Evolutionary conservation across 2,329 filamentous ascomycete species (phyloP), one percentile per base, ranked within the genome.

Genomic region (Beauveria sp.): DNA sequence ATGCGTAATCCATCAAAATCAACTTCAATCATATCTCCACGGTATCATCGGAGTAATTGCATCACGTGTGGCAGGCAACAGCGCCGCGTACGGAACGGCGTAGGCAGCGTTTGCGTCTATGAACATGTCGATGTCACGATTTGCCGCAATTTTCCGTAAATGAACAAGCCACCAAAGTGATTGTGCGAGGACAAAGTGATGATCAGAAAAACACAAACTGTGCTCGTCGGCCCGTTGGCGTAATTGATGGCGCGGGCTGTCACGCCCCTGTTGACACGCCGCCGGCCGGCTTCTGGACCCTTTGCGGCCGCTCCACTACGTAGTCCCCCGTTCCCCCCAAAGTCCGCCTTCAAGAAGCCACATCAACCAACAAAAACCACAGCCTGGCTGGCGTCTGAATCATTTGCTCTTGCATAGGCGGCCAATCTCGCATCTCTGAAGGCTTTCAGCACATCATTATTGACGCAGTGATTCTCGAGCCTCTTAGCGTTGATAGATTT

Each of bases 311-410:
- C 60, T 62, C 60, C 60, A 57, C 60, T 53, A 42, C 52, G 45
- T 42, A 38, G 38, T 46, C 16, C 28, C 28, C 22, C 46, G 40
- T 45, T 38, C 46, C 55, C 55, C 55, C 55, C 55, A 58, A 61
- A 59, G 56, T 55, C 58, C 58, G 58, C 58, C 34, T 22, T 26
- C 4, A 61, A 61, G 58, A 61, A 61, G 58, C 58, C 58, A 61
- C 51, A 30, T 61, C 54, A 62, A 57, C 60, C 60, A 62, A 62
- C 60, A 62, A 61, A 61, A 61, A 52, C 22, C 38, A 34, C 34
- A 52, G 47, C 47, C 47, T 34, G 16, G 10, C 38, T 28, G 45
- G 47, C 38, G 16, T 43, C 24, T 42, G 47, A 43, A 51, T n/a
- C 46, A 51, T 52, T 43, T 26, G 38, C 56, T 59, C 51, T 57